phyloP scores from a whole-genome alignment of 225 moss, liverwort and hornwort genomes.

The Straminergon stramineum region DNA sequence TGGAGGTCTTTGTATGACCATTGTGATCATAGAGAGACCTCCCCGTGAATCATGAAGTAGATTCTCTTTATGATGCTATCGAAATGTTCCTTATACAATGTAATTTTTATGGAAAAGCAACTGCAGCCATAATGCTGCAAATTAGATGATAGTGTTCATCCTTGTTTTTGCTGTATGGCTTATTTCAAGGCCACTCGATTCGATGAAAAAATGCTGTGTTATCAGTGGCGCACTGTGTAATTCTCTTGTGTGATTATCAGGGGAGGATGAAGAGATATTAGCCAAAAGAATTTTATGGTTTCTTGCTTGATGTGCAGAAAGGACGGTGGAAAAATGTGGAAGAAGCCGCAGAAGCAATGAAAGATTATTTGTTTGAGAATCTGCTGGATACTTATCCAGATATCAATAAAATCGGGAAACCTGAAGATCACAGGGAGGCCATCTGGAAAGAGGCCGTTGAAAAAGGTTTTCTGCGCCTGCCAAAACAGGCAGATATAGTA shows the following conservation, averaged over 20 bases:
- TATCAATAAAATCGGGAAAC: background rate
- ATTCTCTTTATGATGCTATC: background rate
- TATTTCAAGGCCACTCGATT: background rate
- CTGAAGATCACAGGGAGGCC: slow-evolving; percentile 32
- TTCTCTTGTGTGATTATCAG: background rate
- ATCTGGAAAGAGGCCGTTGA: slow-evolving; percentile 63
- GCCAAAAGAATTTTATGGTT: background rate
- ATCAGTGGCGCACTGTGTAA: background rate
- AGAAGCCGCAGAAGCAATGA: slow-evolving; percentile 61
- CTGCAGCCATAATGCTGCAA: background rate
- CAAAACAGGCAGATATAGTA: slow-evolving; percentile 44
- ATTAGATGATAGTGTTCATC: background rate
- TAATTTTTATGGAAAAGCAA: background rate
- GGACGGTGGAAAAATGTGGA: slow-evolving; percentile 75
- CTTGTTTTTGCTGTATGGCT: background rate
- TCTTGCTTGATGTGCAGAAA: slow-evolving; percentile 46
- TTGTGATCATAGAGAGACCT: background rate
- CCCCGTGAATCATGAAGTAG: background rate
- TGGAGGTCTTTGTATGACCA: background rate
- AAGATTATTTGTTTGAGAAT: slow-evolving; percentile 52
- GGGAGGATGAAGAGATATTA: background rate
- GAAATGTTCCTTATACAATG: background rate
- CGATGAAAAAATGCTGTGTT: background rate
- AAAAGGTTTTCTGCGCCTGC: slow-evolving; percentile 43
- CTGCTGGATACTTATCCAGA: slow-evolving; percentile 28